Conservation (phyloP, 2,329 filamentous ascomycete genomes). For the Colletotrichum musicola region DNA sequence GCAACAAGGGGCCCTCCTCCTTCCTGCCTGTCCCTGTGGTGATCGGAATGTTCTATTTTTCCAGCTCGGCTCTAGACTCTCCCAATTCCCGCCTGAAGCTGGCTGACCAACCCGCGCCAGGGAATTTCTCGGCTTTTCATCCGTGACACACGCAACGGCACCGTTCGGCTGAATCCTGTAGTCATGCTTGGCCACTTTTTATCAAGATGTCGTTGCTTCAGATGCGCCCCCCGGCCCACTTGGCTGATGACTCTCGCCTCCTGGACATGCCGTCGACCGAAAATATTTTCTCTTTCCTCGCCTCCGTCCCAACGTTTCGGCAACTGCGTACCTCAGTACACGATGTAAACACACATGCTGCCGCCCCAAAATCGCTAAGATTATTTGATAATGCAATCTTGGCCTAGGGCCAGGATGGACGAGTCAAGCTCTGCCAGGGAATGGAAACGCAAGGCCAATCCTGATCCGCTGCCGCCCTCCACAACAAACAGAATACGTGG, state of each 20-base stretch:
- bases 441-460: slow-evolving; percentile 23
- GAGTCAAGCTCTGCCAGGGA: slow-evolving; percentile 28
- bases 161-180: background rate
- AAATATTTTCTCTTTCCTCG: slow-evolving; percentile 20
- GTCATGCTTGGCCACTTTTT: slow-evolving; percentile 21
- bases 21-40: slow-evolving; percentile 36
- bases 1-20: background rate
- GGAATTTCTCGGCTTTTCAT: slow-evolving; percentile 27
- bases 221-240: background rate
- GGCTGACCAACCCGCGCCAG: background rate
- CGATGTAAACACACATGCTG: no score
- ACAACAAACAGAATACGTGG: slow-evolving; percentile 18
- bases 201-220: slow-evolving; percentile 18
- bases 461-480: slow-evolving; percentile 26
- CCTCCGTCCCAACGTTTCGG: background rate
- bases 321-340: background rate
- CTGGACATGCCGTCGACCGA: background rate
- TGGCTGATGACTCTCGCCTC: slow-evolving; percentile 6
- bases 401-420: slow-evolving; percentile 15
- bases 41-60: slow-evolving; percentile 38
- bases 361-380: background rate
- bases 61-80: slow-evolving; percentile 19
- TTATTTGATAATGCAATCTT: slow-evolving; percentile 24
- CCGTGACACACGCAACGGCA: slow-evolving; percentile 28
- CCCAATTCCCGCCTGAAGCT: background rate